A percentile compares a stretch with the other conserved stretches of the same genome.
Conservation (phyloP, 306 rosid genomes). For the Dalbergia oliveri region DNA sequence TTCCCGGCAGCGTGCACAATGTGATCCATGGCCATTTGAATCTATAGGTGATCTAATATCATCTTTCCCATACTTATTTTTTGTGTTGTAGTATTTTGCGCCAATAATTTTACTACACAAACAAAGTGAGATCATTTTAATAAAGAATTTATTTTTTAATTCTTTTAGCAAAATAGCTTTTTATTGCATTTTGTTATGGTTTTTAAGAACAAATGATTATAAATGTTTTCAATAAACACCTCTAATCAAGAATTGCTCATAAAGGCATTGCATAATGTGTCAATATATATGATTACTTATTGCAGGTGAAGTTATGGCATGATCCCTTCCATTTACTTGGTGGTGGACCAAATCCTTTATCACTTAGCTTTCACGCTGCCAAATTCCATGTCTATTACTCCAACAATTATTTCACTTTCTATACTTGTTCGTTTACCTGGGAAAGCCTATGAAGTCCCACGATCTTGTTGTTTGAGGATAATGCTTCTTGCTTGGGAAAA, state of each 20-base stretch:
- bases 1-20: constrained; percentile 62
- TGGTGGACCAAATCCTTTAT: constrained; percentile 57
- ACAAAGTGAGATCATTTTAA: no score
- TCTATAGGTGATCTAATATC: constrained; percentile 56
- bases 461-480: constrained; percentile 54
- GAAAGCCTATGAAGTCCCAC: constrained; percentile 59
- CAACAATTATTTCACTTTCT: constrained; percentile 53
- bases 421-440: background rate
- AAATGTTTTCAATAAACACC: no score
- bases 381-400: constrained; percentile 55
- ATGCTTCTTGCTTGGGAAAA: constrained; percentile 33
- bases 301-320: constrained; percentile 59
- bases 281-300: constrained; percentile 40
- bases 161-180: no score
- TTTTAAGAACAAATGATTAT: no score
- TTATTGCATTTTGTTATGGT: no score
- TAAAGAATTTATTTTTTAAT: no score
- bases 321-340: constrained; percentile 59
- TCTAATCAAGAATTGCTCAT: no score
- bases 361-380: constrained; percentile 62
- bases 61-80: background rate
- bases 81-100: constrained; percentile 47
- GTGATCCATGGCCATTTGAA: constrained; percentile 57
- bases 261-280: background rate
- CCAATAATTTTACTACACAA: constrained; percentile 61